A percentile compares a stretch with the other conserved stretches of the same genome.
Evolutionary conservation across 129 eudicot genomes (phyloP).

Genomic region (Flaveria ramosissima): DNA sequence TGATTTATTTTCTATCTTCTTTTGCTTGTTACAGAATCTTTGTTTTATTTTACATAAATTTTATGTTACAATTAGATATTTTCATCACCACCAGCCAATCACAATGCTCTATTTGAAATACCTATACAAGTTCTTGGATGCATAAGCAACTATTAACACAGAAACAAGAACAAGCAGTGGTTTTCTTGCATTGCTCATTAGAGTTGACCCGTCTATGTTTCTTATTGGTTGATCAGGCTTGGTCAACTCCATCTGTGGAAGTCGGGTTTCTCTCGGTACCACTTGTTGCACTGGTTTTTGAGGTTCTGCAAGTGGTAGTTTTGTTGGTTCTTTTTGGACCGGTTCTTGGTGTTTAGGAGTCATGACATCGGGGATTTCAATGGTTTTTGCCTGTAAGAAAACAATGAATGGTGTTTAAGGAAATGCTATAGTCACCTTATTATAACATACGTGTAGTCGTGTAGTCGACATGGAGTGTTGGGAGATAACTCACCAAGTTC

Average conservation of each 20-base stretch:
- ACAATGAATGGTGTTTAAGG: constrained; percentile 19
- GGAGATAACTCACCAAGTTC: constrained; percentile 55
- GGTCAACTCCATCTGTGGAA: constrained; percentile 1
- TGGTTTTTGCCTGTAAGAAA: constrained; percentile 19
- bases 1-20: not conserved
- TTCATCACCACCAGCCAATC: constrained; percentile 3
- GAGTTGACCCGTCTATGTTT: constrained; percentile 2
- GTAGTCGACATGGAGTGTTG: not conserved
- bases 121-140: constrained; percentile 34
- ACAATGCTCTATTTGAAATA: constrained; percentile 34
- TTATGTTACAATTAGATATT: constrained; percentile 16
- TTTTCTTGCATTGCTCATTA: constrained; percentile 31
- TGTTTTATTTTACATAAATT: constrained; percentile 24
- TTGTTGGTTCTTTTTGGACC: constrained; percentile 18
- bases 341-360: constrained; percentile 22
- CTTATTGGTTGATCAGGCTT: constrained; percentile 13
- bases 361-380: constrained; percentile 23
- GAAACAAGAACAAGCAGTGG: constrained; percentile 39
- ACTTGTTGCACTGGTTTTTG: constrained; percentile 8
- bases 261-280: constrained; percentile 8
- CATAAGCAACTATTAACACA: constrained; percentile 36
- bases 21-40: not conserved
- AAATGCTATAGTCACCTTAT: not conserved
- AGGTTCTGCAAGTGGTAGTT: constrained; percentile 7
- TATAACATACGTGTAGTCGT: not conserved